These are phyloP conservation scores for Candida coquimbonensis DNA, from an alignment of 805 yeast genomes.

Conservation along the genomic window DNA sequence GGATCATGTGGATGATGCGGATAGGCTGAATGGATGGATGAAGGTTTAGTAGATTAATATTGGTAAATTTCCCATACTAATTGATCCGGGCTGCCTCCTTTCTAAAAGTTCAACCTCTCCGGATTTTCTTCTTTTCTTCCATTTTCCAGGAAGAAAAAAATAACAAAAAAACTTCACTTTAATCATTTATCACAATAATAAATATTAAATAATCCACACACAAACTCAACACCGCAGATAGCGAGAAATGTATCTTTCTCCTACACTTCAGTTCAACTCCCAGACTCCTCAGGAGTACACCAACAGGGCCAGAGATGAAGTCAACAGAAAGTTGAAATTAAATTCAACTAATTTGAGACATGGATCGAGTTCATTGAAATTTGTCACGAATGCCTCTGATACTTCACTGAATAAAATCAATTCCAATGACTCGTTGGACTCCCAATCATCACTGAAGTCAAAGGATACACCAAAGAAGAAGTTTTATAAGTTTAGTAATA, in stretches of 20 bases:
- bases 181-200: too few species aligned
- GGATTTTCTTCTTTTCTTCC: too few species aligned
- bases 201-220: too few species aligned
- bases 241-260: conserved; percentile 19
- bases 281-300: conserved; percentile 26
- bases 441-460: conserved; percentile 2
- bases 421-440: conserved; percentile 19
- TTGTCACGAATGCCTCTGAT: conserved; percentile 21
- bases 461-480: conserved; percentile 1
- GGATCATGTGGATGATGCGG: too few species aligned
- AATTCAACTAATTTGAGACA: conserved; percentile 18
- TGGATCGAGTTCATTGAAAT: conserved; percentile 24
- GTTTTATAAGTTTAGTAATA: conserved; percentile 4
- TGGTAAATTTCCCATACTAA: too few species aligned
- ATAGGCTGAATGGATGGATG: too few species aligned
- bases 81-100: too few species aligned
- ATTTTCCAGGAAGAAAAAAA: too few species aligned
- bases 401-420: conserved; percentile 15
- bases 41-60: too few species aligned
- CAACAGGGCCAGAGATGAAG: conserved; percentile 25
- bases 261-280: conserved; percentile 11
- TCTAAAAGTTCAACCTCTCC: too few species aligned
- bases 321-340: conserved; percentile 19
- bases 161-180: too few species aligned
- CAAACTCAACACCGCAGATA: not conserved